Evolutionary conservation across 75 land plant genomes (phyloP).

Genomic region (Cunninghamia lanceolata): DNA sequence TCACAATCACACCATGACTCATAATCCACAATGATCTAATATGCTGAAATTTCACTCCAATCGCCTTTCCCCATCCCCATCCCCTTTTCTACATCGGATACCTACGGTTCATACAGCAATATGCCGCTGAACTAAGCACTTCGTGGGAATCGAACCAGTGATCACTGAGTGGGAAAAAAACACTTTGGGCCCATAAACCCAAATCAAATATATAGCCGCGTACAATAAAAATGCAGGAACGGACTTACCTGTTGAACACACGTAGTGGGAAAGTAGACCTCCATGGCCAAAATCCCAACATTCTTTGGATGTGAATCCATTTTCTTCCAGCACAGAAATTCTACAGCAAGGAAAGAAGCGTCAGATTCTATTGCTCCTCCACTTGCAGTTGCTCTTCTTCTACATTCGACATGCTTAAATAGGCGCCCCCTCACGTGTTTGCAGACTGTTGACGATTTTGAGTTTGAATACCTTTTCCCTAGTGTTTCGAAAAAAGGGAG

Average conservation of each 20-base stretch:
- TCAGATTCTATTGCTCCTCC: neutral
- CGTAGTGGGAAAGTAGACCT: slow-evolving; percentile 92
- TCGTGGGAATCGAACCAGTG: neutral
- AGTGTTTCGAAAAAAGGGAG: no score
- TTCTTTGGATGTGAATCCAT: slow-evolving; percentile 46
- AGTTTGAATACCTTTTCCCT: no score
- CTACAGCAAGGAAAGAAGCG: neutral
- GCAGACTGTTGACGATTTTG: neutral
- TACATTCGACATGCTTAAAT: neutral
- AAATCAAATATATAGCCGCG: neutral
- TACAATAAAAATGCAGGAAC: neutral
- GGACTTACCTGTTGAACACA: slow-evolving; percentile 74
- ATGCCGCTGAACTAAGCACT: neutral
- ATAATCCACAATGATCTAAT: neutral
- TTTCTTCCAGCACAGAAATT: neutral
- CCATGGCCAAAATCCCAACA: slow-evolving; percentile 96
- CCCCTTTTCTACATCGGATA: neutral
- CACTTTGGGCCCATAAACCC: neutral
- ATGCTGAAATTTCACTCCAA: neutral
- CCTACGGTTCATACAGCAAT: neutral
- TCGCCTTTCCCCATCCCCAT: neutral
- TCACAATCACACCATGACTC: neutral
- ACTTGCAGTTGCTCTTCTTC: neutral
- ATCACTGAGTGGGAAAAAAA: neutral
- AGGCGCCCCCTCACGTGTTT: neutral